Base-by-base conservation (phyloP, 2,329 filamentous ascomycete genomes). In the Claviceps sorghi region DNA sequence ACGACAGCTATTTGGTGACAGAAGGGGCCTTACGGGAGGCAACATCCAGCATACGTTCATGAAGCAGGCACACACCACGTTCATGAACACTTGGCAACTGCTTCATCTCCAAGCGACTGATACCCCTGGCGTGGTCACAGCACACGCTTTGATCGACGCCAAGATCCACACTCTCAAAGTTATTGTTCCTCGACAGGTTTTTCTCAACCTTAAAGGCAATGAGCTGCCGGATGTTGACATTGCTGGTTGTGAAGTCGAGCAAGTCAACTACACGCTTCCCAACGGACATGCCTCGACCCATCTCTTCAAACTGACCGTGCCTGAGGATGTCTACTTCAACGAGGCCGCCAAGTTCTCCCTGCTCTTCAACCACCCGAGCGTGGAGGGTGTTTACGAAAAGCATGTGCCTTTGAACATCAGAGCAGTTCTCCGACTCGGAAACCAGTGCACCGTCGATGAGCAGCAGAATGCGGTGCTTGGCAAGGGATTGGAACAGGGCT, bases 351-450 rank as follows among this genome's bases (percentile, higher is more conserved):
- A 89, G 63, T 84, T 97, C 55, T 81, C 84, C 2, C 70, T 84
- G 30, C 73, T 97, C 1, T 91, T 96, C 71, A 89, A 91, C 57
- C 90, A 98, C 63, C 81, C 89, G 0, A 95, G 89, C 65, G 87
- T 98, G 1, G 93, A 98, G 67, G 94, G 94, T 32, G 89, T 98
- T 15, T 99, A 99, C 62, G 94, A 98, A 70, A 91, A 85, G 61
- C 86, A 95, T 58, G 77, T 99, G 1, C 89, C 94, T 1, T 74
- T 97, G 6, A 88, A 87, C 57, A 79, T 95, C 48, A 80, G 91
- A 42, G 93, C 91, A 4, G 79, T 98, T 34, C 77, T 99, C 10
- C 86, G 93, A 59, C 74, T 99, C 1, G 94, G 93, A 43, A 96
- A 88, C 61, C 74, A 86, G 32, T 98, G 93, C 65, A 94, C 88